Evolutionary conservation across 1,139 yeast species (phyloP), one percentile per base, ranked within the genome.

Genomic region (Pichia sp.): DNA sequence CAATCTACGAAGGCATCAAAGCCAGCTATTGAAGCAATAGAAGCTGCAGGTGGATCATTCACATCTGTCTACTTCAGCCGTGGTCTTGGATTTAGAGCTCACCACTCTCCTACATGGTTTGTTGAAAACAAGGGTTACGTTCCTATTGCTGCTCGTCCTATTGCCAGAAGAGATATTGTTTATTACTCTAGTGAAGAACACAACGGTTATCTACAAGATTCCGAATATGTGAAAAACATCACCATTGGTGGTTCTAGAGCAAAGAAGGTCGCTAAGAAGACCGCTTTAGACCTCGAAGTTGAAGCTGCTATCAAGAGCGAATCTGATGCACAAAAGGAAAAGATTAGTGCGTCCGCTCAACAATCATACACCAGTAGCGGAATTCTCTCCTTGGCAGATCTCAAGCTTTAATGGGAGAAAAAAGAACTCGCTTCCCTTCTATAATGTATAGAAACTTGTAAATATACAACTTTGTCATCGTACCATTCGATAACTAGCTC

Each of bases 101-200:
- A 86, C 52, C 66, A 86, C 32, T 63, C 80, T 34, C 97, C 98
- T 11, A 73, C 76, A 35, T 69, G 77, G 56, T 80, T 77, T 49
- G 58, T 82, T 35, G 61, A 69, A 44, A 79, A 72, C 49, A 78
- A 74, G 53, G 95, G 93, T 16, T 75, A 87, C 46, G 62, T 88
- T 18, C 97, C 97, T 21, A 61, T 86, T 46, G 78, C 76, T 36
- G 93, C 97, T 4, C 74, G 88, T 59, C 98, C 98, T 18, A 81
- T 80, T 8, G 78, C 74, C 49, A 75, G 85, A 60, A 80, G 85
- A 63, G 87, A 82, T 52, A 78, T 91, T 42, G 76, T 74, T 44
- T 86, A 69, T 60, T 91, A 91, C 62, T 74, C 91, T 32, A 72
- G 75, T 56, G 71, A 72, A 6, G 77, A 69, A 26, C 77, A 76